Conservation (phyloP, 2,329 filamentous ascomycete genomes). For the Fusarium longipes region DNA sequence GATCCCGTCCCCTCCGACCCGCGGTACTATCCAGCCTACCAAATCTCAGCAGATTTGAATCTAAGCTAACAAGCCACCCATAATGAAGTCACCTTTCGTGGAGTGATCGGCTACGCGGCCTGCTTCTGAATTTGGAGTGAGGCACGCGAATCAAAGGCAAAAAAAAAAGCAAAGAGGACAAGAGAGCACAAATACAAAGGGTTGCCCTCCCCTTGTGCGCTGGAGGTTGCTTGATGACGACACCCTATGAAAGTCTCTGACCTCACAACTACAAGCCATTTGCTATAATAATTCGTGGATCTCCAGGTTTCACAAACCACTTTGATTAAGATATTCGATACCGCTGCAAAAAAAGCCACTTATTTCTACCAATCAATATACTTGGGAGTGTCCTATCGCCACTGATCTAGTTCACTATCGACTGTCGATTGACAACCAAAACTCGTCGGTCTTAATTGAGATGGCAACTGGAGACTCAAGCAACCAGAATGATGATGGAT, state of each 20-base stretch:
- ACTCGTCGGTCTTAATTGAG: neutral
- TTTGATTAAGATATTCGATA: neutral
- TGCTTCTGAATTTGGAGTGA: constrained; percentile 11
- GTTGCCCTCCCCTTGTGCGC: neutral
- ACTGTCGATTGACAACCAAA: neutral
- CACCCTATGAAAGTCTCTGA: constrained; percentile 31
- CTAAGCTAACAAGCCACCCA: constrained; percentile 35
- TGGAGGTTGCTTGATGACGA: constrained; percentile 26
- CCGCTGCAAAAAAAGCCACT: neutral
- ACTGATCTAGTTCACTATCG: neutral
- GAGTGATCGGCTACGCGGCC: constrained; percentile 27
- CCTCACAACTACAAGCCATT: constrained; percentile 6
- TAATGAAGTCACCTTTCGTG: constrained; percentile 37
- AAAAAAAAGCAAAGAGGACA: constrained; percentile 3
- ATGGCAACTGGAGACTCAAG: constrained; percentile 27
- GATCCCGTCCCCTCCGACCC: constrained; percentile 9
- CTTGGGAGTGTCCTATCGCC: neutral
- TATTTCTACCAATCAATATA: neutral
- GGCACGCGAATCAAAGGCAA: constrained; percentile 16
- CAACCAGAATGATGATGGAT: constrained; percentile 22
- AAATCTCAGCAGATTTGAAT: neutral
- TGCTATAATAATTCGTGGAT: neutral
- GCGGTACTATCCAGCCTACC: constrained; percentile 17
- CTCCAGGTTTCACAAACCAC: neutral
- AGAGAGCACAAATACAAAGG: constrained; percentile 31